Evolutionary conservation across 1,139 yeast genomes (phyloP).

Genomic region (Yamadazyma oceani): DNA sequence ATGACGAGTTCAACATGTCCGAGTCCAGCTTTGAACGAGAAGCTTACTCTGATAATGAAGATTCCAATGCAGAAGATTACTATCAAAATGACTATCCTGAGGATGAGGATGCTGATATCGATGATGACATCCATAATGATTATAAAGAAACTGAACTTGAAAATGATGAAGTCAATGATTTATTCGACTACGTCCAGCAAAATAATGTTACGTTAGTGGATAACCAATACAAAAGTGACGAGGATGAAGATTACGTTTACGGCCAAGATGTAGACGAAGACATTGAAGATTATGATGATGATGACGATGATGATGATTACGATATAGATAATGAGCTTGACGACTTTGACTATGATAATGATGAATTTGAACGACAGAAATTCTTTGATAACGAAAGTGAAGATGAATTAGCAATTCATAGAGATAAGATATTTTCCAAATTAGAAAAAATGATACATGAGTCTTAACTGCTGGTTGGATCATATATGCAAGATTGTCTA

Average conservation of each 20-base stretch:
- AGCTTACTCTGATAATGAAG: slow-evolving; percentile 40
- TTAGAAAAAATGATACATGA: slow-evolving; percentile 49
- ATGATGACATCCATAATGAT: slow-evolving; percentile 28
- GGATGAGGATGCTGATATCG: slow-evolving; percentile 69
- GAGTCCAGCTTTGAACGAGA: slow-evolving; percentile 49
- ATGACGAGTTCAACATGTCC: slow-evolving; percentile 25
- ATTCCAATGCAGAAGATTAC: slow-evolving; percentile 75
- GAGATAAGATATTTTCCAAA: slow-evolving; percentile 61
- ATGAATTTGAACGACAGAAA: slow-evolving; percentile 19
- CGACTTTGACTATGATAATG: slow-evolving; percentile 19
- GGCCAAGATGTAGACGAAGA: slow-evolving; percentile 23
- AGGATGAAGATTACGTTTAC: slow-evolving; percentile 17
- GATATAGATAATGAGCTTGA: slow-evolving; percentile 19
- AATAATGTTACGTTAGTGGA: slow-evolving; percentile 24
- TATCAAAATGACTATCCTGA: slow-evolving; percentile 95
- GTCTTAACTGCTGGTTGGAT: too few relatives aligned
- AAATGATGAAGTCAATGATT: slow-evolving; percentile 25
- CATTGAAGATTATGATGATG: slow-evolving; percentile 13
- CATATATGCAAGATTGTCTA: too few relatives aligned
- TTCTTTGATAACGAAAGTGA: slow-evolving; percentile 51
- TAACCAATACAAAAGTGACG: slow-evolving; percentile 24
- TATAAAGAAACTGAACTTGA: slow-evolving; percentile 19
- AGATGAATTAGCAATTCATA: slow-evolving; percentile 60
- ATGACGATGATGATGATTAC: slow-evolving; percentile 25
- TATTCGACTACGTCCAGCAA: slow-evolving; percentile 20